Base-by-base conservation (phyloP, 371 early-diverging fungal genomes). In the Polyrhizophydium stewartii region DNA sequence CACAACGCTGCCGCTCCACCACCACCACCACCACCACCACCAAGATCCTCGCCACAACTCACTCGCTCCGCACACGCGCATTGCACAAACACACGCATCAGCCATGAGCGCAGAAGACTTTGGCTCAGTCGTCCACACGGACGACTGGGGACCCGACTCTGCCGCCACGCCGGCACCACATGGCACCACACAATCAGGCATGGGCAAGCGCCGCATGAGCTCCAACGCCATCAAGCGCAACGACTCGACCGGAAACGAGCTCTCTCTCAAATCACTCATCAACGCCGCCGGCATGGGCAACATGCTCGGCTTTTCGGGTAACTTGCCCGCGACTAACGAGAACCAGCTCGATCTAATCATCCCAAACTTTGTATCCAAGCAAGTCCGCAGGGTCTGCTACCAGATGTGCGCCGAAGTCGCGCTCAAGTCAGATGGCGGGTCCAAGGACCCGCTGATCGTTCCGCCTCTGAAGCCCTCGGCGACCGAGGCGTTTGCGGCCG, bases 321-420 rank as follows among this genome's bases (percentile, higher is more conserved):
- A n/a, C 53, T 27, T 53, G n/a, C 53, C 53, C 5, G 2, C 25
- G 24, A 9, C 53, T 2, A 53, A 53, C n/a, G 53, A 53, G 24
- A n/a, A 13, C n/a, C 53, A 53, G 32, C 35, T 69, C 37, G 66
- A 73, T 13, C 61, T 61, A 17, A 52, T 69, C 33, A 58, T 78
- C 0, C 74, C 78, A 21, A 74, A 73, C 58, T 80, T 80, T 58
- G 73, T 78, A 5, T 76, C 73, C 19, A 70, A 71, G 62, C 77
- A 80, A 40, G 72, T 78, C 1, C 65, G 68, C 32, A 59, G 62
- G 22, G 58, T 63, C 31, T 70, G 71, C 53, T 73, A 78, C 55
- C 46, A 62, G 24, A 50, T 70, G 17, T 61, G 57, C 56, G 32
- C 24, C 47, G 30, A 55, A 31, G 17, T 30, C 10, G 33, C 33